Evolutionary conservation across 2,329 filamentous ascomycete genomes (phyloP).

Genomic region (Chalara sp.): DNA sequence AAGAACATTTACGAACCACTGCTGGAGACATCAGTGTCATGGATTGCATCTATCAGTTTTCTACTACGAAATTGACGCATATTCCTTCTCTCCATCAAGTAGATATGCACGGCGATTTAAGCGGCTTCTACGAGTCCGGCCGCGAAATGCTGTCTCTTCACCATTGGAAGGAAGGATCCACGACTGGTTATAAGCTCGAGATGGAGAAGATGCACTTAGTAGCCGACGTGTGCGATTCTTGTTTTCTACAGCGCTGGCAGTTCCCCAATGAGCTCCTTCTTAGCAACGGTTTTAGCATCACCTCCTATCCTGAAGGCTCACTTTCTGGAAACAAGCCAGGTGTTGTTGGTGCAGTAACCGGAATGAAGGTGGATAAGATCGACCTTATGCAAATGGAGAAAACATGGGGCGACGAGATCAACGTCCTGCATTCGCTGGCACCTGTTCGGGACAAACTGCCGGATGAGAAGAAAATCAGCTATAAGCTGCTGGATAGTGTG

Average conservation of each 20-base stretch:
- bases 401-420: constrained; percentile 37
- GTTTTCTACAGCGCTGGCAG: constrained; percentile 38
- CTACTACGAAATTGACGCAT: constrained; percentile 20
- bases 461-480: constrained; percentile 47
- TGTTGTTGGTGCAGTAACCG: background rate
- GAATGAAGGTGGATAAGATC: constrained; percentile 1
- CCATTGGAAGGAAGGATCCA: constrained; percentile 25
- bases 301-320: constrained; percentile 25
- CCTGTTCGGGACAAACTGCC: constrained; percentile 44
- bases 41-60: constrained; percentile 23
- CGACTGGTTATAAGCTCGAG: constrained; percentile 21
- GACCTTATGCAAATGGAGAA: constrained; percentile 31
- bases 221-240: constrained; percentile 29
- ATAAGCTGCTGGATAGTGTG: constrained; percentile 46
- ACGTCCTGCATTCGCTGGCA: constrained; percentile 40
- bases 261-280: constrained; percentile 36
- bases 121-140: constrained; percentile 26
- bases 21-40: constrained; percentile 25
- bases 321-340: background rate
- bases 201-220: constrained; percentile 26
- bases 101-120: constrained; percentile 24
- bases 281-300: constrained; percentile 39
- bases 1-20: constrained; percentile 19
- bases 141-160: constrained; percentile 23
- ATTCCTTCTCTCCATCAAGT: constrained; percentile 23